Evolutionary conservation across 1,139 yeast species (phyloP).

Genomic region (Pichia sorboxylosa): DNA sequence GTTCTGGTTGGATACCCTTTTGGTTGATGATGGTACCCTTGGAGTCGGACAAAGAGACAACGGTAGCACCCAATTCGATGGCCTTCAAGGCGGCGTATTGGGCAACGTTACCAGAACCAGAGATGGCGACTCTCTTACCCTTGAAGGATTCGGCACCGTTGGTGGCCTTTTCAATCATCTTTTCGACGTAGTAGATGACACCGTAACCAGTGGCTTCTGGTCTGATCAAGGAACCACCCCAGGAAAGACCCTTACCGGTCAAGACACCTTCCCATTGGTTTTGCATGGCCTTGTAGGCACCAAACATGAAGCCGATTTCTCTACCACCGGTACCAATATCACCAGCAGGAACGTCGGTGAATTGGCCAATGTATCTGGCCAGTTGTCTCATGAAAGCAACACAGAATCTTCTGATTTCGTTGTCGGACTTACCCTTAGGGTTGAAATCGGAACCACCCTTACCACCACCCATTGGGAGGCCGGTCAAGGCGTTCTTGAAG

Average conservation of each 20-base stretch:
- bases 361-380: slow-evolving; percentile 91
- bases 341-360: slow-evolving; percentile 97
- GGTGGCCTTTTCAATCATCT: slow-evolving; percentile 92
- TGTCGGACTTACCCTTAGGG: slow-evolving; percentile 88
- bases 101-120: slow-evolving; percentile 98
- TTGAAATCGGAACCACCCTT: slow-evolving; percentile 98
- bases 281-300: slow-evolving; percentile 88
- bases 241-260: slow-evolving; percentile 93
- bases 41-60: slow-evolving; percentile 88
- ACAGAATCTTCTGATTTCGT: slow-evolving; percentile 95
- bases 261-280: slow-evolving; percentile 95
- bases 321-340: slow-evolving; percentile 92
- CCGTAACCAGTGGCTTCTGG: slow-evolving; percentile 99
- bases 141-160: slow-evolving; percentile 77
- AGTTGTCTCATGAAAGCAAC: slow-evolving; percentile 91
- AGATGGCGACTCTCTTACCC: slow-evolving; percentile 91
- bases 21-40: slow-evolving; percentile 76
- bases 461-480: slow-evolving; percentile 98
- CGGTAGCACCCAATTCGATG: slow-evolving; percentile 92
- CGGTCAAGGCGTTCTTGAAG: slow-evolving; percentile 96
- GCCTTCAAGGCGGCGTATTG: slow-evolving; percentile 97
- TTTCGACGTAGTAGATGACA: slow-evolving; percentile 89
- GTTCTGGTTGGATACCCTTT: slow-evolving; percentile 72
- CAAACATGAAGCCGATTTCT: slow-evolving; percentile 87
- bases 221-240: slow-evolving; percentile 99